Evolutionary conservation across 2,329 filamentous ascomycete genomes (phyloP).

Genomic region (Botryotinia calthae): DNA sequence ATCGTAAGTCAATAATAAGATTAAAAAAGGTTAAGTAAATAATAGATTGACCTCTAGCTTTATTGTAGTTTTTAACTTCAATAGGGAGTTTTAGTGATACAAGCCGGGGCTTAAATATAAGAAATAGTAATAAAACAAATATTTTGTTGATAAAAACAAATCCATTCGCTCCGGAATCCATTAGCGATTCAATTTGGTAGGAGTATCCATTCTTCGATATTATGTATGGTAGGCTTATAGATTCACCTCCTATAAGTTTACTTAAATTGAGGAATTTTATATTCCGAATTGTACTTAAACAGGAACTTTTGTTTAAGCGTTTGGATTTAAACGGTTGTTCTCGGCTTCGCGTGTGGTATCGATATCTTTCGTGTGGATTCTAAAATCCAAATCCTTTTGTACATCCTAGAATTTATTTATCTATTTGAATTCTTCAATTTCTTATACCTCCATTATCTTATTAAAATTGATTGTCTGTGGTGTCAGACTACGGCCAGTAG

Average conservation of each 20-base stretch:
- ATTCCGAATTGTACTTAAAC: not conserved
- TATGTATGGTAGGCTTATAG: not conserved
- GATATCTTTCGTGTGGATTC: too few species aligned
- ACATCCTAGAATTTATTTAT: too few species aligned
- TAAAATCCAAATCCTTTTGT: too few species aligned
- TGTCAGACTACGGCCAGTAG: too few species aligned
- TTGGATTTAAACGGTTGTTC: not conserved
- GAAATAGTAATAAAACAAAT: not conserved
- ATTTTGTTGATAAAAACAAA: not conserved
- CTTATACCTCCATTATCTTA: too few species aligned
- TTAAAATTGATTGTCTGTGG: too few species aligned
- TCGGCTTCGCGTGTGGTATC: rapidly evolving
- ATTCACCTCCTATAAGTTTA: not conserved
- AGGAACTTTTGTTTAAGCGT: not conserved
- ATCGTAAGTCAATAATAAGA: too few species aligned
- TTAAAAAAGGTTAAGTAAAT: too few species aligned
- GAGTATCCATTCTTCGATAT: rapidly evolving
- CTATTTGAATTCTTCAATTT: too few species aligned
- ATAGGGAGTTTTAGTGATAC: not conserved
- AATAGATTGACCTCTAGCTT: not conserved
- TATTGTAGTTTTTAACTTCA: not conserved
- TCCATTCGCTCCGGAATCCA: rapidly evolving
- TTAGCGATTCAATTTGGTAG: rapidly evolving
- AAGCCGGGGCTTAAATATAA: not conserved
- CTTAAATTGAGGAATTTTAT: not conserved